Evolutionary conservation across 345 rosid species (phyloP).

Genomic region (Moricandia moricandioides): DNA sequence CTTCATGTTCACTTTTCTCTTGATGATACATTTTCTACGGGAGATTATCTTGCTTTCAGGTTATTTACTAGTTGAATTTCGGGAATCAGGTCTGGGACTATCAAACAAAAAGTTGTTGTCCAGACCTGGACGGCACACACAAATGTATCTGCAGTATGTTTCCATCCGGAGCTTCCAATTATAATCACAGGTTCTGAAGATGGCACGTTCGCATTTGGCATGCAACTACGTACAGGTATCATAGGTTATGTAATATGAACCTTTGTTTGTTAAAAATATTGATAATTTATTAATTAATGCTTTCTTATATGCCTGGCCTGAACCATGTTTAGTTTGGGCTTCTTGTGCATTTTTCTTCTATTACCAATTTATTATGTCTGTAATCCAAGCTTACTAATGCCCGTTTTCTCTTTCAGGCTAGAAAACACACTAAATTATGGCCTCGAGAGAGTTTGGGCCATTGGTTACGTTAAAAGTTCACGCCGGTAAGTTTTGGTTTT

Average conservation of each 20-base stretch:
- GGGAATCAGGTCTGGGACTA: slow-evolving; percentile 75
- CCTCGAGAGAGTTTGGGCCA: slow-evolving; percentile 96
- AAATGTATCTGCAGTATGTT: slow-evolving; percentile 80
- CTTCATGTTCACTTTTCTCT: slow-evolving; percentile 5
- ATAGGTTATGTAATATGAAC: no score
- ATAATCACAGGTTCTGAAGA: slow-evolving; percentile 73
- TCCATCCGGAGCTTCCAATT: slow-evolving; percentile 81
- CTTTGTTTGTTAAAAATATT: no score
- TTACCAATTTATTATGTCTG: no score
- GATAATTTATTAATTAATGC: no score
- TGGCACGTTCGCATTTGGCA: no score
- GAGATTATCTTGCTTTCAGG: slow-evolving; percentile 10
- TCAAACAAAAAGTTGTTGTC: slow-evolving; percentile 81
- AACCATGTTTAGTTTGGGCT: no score
- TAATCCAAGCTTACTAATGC: no score
- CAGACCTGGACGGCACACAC: slow-evolving; percentile 67
- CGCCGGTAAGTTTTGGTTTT: slow-evolving; percentile 61
- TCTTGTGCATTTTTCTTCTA: no score
- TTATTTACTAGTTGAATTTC: slow-evolving; percentile 28
- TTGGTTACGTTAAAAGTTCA: slow-evolving; percentile 79
- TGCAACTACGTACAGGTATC: no score
- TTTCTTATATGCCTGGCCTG: no score
- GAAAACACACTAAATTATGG: slow-evolving; percentile 71
- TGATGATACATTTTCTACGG: slow-evolving; percentile 4
- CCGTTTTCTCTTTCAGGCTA: slow-evolving; percentile 46